Conservation (phyloP, 2,329 filamentous ascomycete genomes). For the Ophiocordyceps sinensis region DNA sequence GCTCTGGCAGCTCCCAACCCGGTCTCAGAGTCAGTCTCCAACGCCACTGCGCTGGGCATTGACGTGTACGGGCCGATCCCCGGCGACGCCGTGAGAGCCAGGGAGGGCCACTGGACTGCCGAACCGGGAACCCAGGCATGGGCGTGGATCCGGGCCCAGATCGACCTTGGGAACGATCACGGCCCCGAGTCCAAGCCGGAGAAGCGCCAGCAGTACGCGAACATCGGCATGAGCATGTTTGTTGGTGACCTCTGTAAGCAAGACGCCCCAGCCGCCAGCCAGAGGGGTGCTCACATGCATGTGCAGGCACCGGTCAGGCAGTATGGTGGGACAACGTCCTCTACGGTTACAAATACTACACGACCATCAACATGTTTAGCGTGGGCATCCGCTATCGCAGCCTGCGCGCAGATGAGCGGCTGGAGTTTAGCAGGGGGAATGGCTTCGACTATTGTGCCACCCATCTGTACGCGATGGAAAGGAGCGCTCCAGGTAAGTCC, state of each 20-base stretch:
- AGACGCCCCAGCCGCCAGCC: neutral
- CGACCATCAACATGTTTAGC: constrained; percentile 4
- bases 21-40: neutral
- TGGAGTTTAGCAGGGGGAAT: constrained; percentile 6
- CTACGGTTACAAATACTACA: constrained; percentile 4
- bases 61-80: constrained; percentile 8
- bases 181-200: neutral
- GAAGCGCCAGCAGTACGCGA: constrained; percentile 4
- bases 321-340: constrained; percentile 7
- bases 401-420: constrained; percentile 7
- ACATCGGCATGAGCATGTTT: constrained; percentile 7
- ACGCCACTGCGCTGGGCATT: constrained; percentile 3
- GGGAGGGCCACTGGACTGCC: constrained; percentile 7
- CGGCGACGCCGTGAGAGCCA: constrained; percentile 6
- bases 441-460: constrained; percentile 5
- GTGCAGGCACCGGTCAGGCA: constrained; percentile 5
- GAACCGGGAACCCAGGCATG: constrained; percentile 7
- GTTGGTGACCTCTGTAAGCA: constrained; percentile 6
- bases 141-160: constrained; percentile 9
- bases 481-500: constrained; percentile 1
- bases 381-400: constrained; percentile 8
- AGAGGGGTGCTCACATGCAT: neutral
- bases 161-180: constrained; percentile 3
- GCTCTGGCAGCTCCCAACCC: neutral
- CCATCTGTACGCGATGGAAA: constrained; percentile 3